Percentiles rank a stretch among this genome's conserved stretches.
These are phyloP conservation scores for Daldinia concentrica DNA, from an alignment of 495 filamentous ascomycete species.

Conservation along the genomic window DNA sequence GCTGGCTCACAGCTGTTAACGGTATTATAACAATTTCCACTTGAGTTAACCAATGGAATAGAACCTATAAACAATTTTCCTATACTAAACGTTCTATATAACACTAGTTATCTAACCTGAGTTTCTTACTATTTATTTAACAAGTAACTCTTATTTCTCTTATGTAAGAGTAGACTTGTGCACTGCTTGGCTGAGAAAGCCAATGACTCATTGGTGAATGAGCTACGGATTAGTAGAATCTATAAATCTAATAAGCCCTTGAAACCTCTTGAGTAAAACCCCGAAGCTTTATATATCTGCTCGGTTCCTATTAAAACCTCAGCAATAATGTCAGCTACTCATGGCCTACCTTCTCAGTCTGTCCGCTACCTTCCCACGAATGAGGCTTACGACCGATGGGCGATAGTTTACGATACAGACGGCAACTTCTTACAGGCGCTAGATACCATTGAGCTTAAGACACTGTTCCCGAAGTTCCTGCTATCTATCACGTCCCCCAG, in stretches of 20 bases:
- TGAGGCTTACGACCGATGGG: conserved; percentile 51
- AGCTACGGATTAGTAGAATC: neutral
- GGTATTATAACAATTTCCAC: neutral
- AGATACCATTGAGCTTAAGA: conserved; percentile 67
- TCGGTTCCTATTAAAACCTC: neutral
- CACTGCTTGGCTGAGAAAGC: conserved; percentile 5
- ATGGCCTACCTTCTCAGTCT: conserved; percentile 18
- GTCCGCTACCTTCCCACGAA: conserved; percentile 44
- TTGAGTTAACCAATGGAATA: neutral
- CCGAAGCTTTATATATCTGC: neutral
- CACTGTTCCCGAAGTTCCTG: conserved; percentile 65
- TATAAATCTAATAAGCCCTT: neutral
- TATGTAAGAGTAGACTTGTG: neutral
- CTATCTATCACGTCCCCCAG: conserved; percentile 41
- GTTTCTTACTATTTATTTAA: too few relatives aligned
- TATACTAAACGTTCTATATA: neutral
- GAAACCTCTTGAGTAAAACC: neutral
- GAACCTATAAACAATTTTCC: neutral
- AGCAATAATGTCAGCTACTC: conserved; percentile 13
- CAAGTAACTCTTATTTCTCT: neutral
- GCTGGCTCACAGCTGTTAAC: conserved; percentile 17
- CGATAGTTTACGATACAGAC: conserved; percentile 69
- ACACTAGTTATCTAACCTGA: neutral
- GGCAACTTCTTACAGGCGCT: conserved; percentile 77
- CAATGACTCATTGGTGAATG: conserved; percentile 19